Conservation (phyloP, 169 alveolate genomes). For the Pseudocohnilembus persalinus region DNA sequence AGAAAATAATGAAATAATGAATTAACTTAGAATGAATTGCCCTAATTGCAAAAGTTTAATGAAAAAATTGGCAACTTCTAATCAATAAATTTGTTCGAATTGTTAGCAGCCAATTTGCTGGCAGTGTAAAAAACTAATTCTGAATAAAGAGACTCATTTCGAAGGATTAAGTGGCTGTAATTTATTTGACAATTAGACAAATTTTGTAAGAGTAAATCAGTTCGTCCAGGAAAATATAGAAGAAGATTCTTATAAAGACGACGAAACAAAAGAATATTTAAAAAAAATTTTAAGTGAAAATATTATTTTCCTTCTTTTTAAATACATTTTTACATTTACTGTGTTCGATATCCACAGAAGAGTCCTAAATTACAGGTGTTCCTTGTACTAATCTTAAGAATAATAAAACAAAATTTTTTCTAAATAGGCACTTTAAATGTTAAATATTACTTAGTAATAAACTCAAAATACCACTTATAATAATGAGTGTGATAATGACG, state of each 20-base stretch:
- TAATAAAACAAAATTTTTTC: no score
- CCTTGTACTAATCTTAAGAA: no score
- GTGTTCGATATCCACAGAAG: background rate
- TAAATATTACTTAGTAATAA: no score
- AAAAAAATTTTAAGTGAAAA: background rate
- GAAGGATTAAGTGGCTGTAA: background rate
- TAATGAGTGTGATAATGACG: background rate
- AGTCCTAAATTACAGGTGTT: background rate
- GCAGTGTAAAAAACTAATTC: background rate
- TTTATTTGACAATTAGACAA: background rate
- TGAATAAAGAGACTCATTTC: background rate
- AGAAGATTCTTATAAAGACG: background rate
- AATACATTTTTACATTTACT: background rate
- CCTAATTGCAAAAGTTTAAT: background rate
- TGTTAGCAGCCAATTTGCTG: background rate
- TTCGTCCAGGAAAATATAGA: background rate
- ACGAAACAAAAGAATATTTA: background rate
- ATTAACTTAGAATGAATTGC: background rate
- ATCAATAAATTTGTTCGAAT: background rate
- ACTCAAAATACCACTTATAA: background rate
- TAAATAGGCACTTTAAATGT: background rate
- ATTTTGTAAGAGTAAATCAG: background rate
- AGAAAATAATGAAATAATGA: no score
- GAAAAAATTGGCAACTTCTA: background rate
- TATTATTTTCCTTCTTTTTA: background rate